phyloP scores from a whole-genome alignment of 305 asterid genomes.

The Fraxinus velutina region DNA sequence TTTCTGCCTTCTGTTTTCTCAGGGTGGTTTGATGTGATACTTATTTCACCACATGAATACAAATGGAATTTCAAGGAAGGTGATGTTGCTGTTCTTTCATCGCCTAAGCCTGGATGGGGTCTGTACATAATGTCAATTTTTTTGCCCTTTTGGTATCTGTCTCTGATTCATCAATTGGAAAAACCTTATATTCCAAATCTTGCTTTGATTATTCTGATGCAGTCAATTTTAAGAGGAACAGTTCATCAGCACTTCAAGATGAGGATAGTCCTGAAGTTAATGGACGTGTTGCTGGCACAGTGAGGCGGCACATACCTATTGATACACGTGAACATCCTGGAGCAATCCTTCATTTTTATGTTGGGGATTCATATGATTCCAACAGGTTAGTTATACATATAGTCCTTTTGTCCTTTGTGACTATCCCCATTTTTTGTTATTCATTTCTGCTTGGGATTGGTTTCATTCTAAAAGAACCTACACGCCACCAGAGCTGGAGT shows the following conservation, averaged over 20 bases:
- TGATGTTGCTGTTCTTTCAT: conserved; percentile 94
- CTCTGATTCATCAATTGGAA: conserved; percentile 21
- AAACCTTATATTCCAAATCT: conserved; percentile 6
- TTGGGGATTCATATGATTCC: conserved; percentile 82
- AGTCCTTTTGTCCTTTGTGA: conserved; percentile 1
- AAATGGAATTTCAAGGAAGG: conserved; percentile 96
- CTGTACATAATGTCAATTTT: conserved; percentile 12
- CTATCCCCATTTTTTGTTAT: background rate
- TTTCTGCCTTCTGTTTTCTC: conserved; percentile 29
- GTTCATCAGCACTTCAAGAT: conserved; percentile 51
- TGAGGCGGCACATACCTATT: conserved; percentile 83
- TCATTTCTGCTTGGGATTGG: conserved; percentile 1
- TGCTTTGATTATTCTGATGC: conserved; percentile 28
- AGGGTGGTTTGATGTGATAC: conserved; percentile 97
- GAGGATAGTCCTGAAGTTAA: conserved; percentile 64
- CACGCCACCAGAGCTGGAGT: background rate
- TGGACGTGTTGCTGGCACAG: conserved; percentile 97
- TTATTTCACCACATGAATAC: conserved; percentile 61
- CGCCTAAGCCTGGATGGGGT: conserved; percentile 92
- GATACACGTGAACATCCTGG: conserved; percentile 88
- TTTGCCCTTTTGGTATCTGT: background rate
- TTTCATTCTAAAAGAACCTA: background rate
- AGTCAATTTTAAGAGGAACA: conserved; percentile 63
- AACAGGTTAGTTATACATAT: conserved; percentile 49
- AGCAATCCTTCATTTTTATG: conserved; percentile 88